Conservation (phyloP, 2,329 filamentous ascomycete species). For the Talaromyces sp. region DNA sequence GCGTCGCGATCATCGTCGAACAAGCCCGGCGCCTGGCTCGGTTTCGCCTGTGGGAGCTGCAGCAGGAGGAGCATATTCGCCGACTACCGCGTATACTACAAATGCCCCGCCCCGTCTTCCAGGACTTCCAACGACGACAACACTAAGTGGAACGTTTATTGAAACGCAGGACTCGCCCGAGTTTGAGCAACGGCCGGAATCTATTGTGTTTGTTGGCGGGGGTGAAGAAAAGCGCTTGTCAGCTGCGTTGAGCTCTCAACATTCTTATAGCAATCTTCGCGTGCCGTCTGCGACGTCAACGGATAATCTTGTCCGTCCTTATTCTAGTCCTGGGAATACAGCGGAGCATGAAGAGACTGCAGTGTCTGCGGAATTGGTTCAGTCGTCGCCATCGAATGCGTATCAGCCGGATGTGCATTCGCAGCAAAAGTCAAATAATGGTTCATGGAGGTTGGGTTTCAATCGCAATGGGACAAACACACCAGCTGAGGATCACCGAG, state of each 20-base stretch:
- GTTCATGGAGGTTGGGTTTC: conserved; percentile 11
- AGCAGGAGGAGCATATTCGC: conserved; percentile 4
- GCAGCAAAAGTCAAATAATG: conserved; percentile 9
- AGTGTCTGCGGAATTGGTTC: conserved; percentile 24
- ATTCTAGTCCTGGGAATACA: conserved; percentile 29
- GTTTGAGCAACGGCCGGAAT: not conserved
- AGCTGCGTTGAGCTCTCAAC: conserved; percentile 19
- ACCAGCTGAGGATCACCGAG: conserved; percentile 2
- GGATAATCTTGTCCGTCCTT: conserved; percentile 26
- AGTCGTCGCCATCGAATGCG: conserved; percentile 24
- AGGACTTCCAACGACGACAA: conserved; percentile 26
- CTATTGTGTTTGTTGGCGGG: not conserved
- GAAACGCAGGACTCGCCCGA: conserved; percentile 15
- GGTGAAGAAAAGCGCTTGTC: conserved; percentile 11
- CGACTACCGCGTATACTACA: conserved; percentile 12
- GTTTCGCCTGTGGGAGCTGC: conserved; percentile 16
- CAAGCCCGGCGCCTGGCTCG: conserved; percentile 26
- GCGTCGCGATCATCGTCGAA: conserved; percentile 37
- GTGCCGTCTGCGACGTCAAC: conserved; percentile 21
- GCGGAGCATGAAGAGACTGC: conserved; percentile 20
- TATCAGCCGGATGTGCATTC: conserved; percentile 2
- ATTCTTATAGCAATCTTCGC: conserved; percentile 27
- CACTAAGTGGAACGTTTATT: conserved; percentile 25
- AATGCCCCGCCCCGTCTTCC: conserved; percentile 31
- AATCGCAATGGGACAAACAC: conserved; percentile 1